Base-by-base conservation (phyloP, 129 eudicot species). In the Glebionis coronaria region DNA sequence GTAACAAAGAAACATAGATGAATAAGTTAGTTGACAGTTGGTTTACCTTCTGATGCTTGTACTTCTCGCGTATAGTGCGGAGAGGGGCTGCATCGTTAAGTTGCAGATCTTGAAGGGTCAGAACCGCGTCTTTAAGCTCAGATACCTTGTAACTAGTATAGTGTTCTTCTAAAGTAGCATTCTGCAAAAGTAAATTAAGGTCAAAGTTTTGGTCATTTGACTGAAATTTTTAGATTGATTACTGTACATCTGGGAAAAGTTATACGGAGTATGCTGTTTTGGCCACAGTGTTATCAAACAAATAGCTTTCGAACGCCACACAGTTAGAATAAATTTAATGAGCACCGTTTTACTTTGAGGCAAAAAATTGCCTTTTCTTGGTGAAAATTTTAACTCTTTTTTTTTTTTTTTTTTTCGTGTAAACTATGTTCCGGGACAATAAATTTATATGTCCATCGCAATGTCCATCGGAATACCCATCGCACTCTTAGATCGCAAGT, bases 31-130 rank as follows among this genome's bases (percentile, higher is more conserved):
- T 25, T 20, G 56, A 45, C 62, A 64, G 3, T 3, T 3, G 19
- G 6, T 79, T 23, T 72, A 92, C 98, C 98, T 88, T 88, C 50
- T 67, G 59, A 27, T 88, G 93, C 65, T 58, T 78, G 78, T 92
- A 92, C 72, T 92, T 92, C 49, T 83, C 84, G 20, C 98, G 91
- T 15, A 92, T 77, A 28, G 96, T 90, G 9, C 72, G 79, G 1
- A 82, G 81, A 54, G 80, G 65, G 78, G 81, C 67, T n/a, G 66
- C 71, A 12, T 73, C 44, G 68, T 92, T 88, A 55, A 83, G 80
- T 56, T 86, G 95, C 68, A 92, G 79, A 62, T 88, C 83, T 74
- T 88, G 87, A 81, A 92, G 69, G 56, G 71, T 80, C 56, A 80
- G 71, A 74, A 92, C 87, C 1, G 83, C 44, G 12, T 19, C 72